Conservation (phyloP, 805 yeast species). For the Suhomyces xylopsoci region DNA sequence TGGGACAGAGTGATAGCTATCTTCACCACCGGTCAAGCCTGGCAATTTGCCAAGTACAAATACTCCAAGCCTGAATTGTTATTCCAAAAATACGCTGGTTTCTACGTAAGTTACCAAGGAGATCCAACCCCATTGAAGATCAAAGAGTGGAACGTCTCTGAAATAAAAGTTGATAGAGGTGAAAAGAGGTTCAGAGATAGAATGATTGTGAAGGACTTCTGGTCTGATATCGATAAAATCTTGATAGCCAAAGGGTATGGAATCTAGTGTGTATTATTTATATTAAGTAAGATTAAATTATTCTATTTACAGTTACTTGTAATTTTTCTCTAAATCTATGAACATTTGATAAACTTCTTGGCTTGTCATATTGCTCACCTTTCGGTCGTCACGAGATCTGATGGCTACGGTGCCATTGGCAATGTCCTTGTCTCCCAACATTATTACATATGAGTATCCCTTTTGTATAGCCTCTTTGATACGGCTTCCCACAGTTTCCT, state of each 20-base stretch:
- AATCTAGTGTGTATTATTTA: constrained; percentile 7
- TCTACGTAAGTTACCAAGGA: constrained; percentile 68
- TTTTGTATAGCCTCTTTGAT: constrained; percentile 72
- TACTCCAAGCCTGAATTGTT: constrained; percentile 76
- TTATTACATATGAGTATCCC: constrained; percentile 76
- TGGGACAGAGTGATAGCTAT: constrained; percentile 98
- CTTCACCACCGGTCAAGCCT: constrained; percentile 93
- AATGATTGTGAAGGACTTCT: constrained; percentile 78
- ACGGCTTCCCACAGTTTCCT: constrained; percentile 76
- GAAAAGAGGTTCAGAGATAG: constrained; percentile 83
- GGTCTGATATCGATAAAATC: constrained; percentile 79
- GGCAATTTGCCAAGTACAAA: constrained; percentile 92
- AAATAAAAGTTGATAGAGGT: constrained; percentile 69
- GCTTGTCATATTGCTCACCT: constrained; percentile 39
- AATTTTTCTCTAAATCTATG: constrained; percentile 51
- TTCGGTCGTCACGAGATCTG: constrained; percentile 53
- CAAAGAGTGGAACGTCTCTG: constrained; percentile 85
- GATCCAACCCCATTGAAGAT: constrained; percentile 76
- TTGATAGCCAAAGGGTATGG: constrained; percentile 64
- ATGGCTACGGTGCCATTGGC: constrained; percentile 58
- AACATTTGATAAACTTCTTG: constrained; percentile 56
- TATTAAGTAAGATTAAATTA: not conserved
- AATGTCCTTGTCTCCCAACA: constrained; percentile 85
- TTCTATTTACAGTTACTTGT: constrained; percentile 17
- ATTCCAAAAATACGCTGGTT: constrained; percentile 84